A percentile compares a stretch with the other conserved stretches of the same genome.
phyloP scores from a whole-genome alignment of 2,329 filamentous ascomycete genomes.

The Aureobasidium leucospermi region DNA sequence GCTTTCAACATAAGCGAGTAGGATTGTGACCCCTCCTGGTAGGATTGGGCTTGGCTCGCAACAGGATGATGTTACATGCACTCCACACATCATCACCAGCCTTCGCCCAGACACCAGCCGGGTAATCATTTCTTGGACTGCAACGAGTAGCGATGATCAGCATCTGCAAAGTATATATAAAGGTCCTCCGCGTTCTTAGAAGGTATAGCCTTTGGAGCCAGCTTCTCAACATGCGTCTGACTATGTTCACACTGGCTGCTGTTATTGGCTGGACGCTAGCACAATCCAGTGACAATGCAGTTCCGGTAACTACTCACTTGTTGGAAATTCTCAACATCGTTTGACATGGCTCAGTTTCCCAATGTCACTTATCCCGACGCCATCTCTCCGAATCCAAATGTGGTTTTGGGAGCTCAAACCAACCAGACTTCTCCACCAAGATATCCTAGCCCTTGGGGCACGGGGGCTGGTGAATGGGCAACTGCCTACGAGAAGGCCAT shows the following conservation, averaged over 20 bases:
- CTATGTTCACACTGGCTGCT: background rate
- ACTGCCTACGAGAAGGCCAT: slow-evolving; percentile 25
- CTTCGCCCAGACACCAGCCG: slow-evolving; percentile 7
- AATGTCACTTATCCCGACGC: slow-evolving; percentile 3
- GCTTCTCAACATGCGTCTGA: background rate
- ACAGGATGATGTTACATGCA: background rate
- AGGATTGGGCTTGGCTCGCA: background rate
- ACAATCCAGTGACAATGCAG: background rate
- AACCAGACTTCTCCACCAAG: slow-evolving; percentile 3
- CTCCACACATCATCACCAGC: background rate
- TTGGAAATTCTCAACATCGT: background rate
- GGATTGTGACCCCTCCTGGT: background rate
- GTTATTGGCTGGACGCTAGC: background rate
- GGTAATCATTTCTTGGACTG: background rate
- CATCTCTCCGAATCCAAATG: background rate
- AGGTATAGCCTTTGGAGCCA: background rate
- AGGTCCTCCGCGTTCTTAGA: too few species aligned
- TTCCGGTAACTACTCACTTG: background rate
- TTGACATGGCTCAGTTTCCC: background rate
- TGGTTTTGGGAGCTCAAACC: background rate
- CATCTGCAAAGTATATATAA: background rate
- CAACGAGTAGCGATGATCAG: background rate
- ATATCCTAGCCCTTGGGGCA: slow-evolving; percentile 4
- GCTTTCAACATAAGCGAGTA: background rate
- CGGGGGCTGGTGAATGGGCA: slow-evolving; percentile 21